Evolutionary conservation across 345 rosid genomes (phyloP), one percentile per base, ranked within the genome.

Genomic region (Heritiera littoralis): DNA sequence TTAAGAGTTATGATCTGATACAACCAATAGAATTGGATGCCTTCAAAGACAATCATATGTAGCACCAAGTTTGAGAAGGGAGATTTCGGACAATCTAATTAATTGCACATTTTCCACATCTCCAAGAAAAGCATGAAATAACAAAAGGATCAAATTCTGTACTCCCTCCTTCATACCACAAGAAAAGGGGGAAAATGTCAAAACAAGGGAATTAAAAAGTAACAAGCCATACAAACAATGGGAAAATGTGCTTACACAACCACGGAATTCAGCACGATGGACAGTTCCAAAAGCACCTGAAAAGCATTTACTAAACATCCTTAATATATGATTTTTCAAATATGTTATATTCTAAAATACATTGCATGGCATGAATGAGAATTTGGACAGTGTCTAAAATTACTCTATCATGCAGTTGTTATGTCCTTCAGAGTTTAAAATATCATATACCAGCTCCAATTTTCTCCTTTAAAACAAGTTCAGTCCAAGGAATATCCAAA

Each of bases 241-340:
- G 41, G 43, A 80, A n/a, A 64, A 65, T 23, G 23, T 41, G 49
- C 89, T 86, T 81, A 88, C 91, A 61, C 86, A 75, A 73, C 88
- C 86, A 84, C 70, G 88, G 85, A 89, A 88, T 52, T 82, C 83
- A 68, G 89, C 91, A 79, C 84, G 88, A 75, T 79, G 87, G 69
- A 88, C 91, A 82, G 86, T 85, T 68, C 91, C 91, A 76, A 86
- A 88, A 81, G 91, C 86, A 79, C 91, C 91, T 88, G 87, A 72
- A 78, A 85, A 83, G 41, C 54, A 48, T 40, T 60, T 43, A 51
- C 70, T 45, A 35, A 80, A 78, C 67, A 68, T 41, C 58, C 54
- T 80, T 41, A 60, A 70, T 12, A 5, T 60, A 48, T 46, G 49
- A 11, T 75, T 77, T 79, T 79, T 17, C 7, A 83, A 38, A 45